A percentile compares a stretch with the other conserved stretches of the same genome.
phyloP scores from a whole-genome alignment of 805 yeast genomes.

The Trichomonascus vanleenenianus region DNA sequence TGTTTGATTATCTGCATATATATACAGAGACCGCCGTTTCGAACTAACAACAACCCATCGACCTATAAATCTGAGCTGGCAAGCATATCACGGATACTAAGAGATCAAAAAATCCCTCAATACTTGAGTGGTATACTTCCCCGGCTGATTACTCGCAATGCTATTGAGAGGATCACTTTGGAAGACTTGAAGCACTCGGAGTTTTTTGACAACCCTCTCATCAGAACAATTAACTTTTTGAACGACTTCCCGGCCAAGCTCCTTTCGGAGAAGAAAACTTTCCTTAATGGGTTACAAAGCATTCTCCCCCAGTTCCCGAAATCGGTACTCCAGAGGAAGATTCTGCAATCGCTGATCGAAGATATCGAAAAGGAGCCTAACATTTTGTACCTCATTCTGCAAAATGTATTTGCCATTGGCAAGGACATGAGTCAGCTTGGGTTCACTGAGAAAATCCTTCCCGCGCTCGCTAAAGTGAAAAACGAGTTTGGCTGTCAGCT shows the following conservation, averaged over 20 bases:
- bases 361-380: constrained; percentile 35
- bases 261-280: constrained; percentile 55
- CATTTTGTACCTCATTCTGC: constrained; percentile 41
- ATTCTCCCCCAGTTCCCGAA: constrained; percentile 53
- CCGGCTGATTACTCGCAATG: constrained; percentile 46
- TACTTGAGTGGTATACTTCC: constrained; percentile 44
- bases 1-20: constrained; percentile 66
- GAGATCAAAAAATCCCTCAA: constrained; percentile 50
- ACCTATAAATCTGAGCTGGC: constrained; percentile 40
- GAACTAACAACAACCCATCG: constrained; percentile 45
- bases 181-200: constrained; percentile 63
- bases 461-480: constrained; percentile 34
- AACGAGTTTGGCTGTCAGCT: constrained; percentile 35
- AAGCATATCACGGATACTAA: constrained; percentile 28
- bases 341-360: constrained; percentile 61
- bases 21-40: constrained; percentile 38
- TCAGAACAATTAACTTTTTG: constrained; percentile 69
- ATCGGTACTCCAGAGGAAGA: constrained; percentile 52
- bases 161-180: constrained; percentile 51
- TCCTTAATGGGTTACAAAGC: constrained; percentile 55
- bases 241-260: constrained; percentile 78
- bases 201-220: constrained; percentile 74
- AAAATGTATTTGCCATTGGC: constrained; percentile 57
- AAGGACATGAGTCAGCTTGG: constrained; percentile 62
- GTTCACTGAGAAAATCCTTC: constrained; percentile 63